Evolutionary conservation across 345 rosid species (phyloP), one percentile per base, ranked within the genome.

Genomic region (Cochlearia excelsa): DNA sequence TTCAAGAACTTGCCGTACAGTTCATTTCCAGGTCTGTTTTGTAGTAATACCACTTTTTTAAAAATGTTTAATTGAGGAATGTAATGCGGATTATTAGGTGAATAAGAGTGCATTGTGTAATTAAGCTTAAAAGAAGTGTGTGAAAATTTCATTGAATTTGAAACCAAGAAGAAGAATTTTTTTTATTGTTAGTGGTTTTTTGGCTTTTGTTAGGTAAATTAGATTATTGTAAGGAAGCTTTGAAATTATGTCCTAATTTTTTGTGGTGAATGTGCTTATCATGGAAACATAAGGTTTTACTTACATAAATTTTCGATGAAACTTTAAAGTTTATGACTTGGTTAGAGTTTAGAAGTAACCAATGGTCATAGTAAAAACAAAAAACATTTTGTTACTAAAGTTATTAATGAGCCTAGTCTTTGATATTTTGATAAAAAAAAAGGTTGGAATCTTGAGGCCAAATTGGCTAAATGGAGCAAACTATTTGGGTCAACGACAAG

Each of bases 401-500:
- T 59, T 59, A 9, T 29, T 67, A 26, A 59, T 67, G 31, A 59
- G 6, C 44, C 34, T 52, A 35, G 16, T 26, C 30, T 33, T 37
- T 34, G 7, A 3, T 7, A 8, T 0, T 2, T 35, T 59, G 8
- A 6, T 1, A 29, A 45, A 52, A 0, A 45, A 30, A 30, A 63
- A 76, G n/a, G 87, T 86, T 0, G 93, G 93, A 9, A 74, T 83
- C 39, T 78, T 83, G 57, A 81, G 84, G 41, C 85, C 84, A 46
- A 74, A 83, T 44, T 86, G 85, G 87, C 75, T 83, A 5, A 82
- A 82, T 9, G 83, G 79, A 8, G 90, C 90, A 31, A 73, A 64
- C n/a, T 82, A 86, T 48, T 61, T 83, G 11, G 94, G 94, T 9
- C 83, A 81, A 67, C 7, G 39, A 51, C 11, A 55, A 6, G 71